Evolutionary conservation across 306 rosid genomes (phyloP).

Genomic region (Acacia melanoxylon): DNA sequence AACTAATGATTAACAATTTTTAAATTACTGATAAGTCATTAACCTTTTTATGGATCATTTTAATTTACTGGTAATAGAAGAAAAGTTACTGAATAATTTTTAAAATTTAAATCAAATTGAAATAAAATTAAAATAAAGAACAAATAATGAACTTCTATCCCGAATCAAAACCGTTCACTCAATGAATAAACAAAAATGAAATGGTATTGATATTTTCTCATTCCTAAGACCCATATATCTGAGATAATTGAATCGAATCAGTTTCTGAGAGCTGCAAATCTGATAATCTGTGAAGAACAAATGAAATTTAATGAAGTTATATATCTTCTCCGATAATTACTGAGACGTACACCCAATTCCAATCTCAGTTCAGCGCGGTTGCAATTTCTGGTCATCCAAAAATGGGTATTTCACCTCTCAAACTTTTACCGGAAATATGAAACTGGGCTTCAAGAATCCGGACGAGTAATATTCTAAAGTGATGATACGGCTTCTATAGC

Average conservation of each 20-base stretch:
- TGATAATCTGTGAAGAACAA: constrained; percentile 23
- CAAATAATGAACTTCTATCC: constrained; percentile 7
- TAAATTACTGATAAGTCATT: not conserved
- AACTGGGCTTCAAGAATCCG: constrained; percentile 6
- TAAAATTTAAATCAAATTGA: not conserved
- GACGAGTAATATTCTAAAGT: constrained; percentile 33
- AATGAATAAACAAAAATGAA: not conserved
- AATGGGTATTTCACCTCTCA: constrained; percentile 25
- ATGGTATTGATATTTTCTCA: constrained; percentile 1
- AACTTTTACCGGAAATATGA: not conserved
- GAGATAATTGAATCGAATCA: constrained; percentile 31
- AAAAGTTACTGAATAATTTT: not conserved
- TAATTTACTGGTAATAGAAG: not conserved
- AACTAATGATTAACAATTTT: not conserved
- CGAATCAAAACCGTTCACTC: constrained; percentile 8
- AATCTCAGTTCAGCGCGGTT: constrained; percentile 9
- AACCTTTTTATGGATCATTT: not conserved
- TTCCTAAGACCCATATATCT: constrained; percentile 3
- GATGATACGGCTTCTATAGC: constrained; percentile 95
- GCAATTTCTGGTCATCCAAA: constrained; percentile 25
- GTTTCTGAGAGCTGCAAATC: constrained; percentile 6
- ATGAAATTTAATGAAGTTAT: constrained; percentile 30
- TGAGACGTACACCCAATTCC: constrained; percentile 2
- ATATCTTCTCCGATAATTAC: constrained; percentile 28
- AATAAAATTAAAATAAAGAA: not conserved